Conservation (phyloP, 2,329 filamentous ascomycete species). For the Exserohilum turcica region DNA sequence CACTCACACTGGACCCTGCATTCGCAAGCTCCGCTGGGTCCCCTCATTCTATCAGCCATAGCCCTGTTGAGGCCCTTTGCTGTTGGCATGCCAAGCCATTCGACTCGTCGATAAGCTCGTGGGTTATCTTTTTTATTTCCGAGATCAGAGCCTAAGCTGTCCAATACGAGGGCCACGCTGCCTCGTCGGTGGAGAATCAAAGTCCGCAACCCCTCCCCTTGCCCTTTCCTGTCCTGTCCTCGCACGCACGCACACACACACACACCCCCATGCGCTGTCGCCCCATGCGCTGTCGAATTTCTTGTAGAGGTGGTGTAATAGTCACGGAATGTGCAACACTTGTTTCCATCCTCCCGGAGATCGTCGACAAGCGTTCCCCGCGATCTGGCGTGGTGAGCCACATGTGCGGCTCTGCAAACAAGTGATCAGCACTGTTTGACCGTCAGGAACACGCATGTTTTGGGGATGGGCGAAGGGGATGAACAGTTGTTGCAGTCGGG, state of each 20-base stretch:
- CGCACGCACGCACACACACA: neutral
- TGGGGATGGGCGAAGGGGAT: slow-evolving; percentile 3
- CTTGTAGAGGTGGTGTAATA: slow-evolving; percentile 3
- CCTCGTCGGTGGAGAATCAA: slow-evolving; percentile 16
- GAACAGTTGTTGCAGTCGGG: neutral
- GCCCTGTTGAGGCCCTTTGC: slow-evolving; percentile 8
- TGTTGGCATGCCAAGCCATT: slow-evolving; percentile 18
- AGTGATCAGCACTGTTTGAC: slow-evolving; percentile 11
- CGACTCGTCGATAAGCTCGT: slow-evolving; percentile 19
- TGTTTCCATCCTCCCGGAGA: slow-evolving; percentile 22
- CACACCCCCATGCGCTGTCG: neutral
- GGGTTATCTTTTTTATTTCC: slow-evolving; percentile 24
- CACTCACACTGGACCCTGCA: slow-evolving; percentile 25
- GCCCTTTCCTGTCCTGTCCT: too few species aligned
- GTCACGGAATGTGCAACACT: slow-evolving; percentile 15
- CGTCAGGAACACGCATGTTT: slow-evolving; percentile 12
- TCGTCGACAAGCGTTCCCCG: slow-evolving; percentile 29
- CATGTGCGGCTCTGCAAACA: slow-evolving; percentile 26
- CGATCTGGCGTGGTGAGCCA: slow-evolving; percentile 23
- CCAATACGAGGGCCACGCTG: slow-evolving; percentile 5
- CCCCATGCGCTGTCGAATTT: neutral
- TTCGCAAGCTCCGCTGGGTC: slow-evolving; percentile 17
- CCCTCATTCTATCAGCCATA: slow-evolving; percentile 27
- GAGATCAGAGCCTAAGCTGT: slow-evolving; percentile 11
- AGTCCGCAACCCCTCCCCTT: neutral